Conservation (phyloP, 306 rosid species). For the Citrullus colocynthis region DNA sequence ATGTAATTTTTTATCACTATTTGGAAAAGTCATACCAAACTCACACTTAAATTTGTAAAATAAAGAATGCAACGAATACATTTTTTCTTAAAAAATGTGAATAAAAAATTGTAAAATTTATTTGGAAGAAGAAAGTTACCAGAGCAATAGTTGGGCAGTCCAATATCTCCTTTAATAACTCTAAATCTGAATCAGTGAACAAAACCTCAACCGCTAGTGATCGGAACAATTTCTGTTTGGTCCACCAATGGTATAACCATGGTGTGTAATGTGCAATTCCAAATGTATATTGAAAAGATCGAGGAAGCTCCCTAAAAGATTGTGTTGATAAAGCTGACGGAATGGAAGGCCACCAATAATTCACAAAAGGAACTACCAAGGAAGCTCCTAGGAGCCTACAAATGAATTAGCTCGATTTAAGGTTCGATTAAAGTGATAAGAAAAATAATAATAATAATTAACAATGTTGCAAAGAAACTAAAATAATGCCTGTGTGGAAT, state of each 20-base stretch:
- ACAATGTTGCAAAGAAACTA: no score
- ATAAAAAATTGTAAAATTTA: no score
- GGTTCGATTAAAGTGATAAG: no score
- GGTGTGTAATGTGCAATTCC: conserved; percentile 53
- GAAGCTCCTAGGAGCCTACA: no score
- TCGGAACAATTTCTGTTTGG: conserved; percentile 64
- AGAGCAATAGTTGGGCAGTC: not conserved
- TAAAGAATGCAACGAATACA: no score
- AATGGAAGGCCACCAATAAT: conserved; percentile 56
- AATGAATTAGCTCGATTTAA: conserved; percentile 24
- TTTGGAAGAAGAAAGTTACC: no score
- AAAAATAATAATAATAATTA: no score
- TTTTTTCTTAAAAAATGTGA: no score
- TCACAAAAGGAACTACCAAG: conserved; percentile 32
- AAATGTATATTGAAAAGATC: conserved; percentile 27
- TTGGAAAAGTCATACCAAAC: no score
- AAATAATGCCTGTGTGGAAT: not conserved
- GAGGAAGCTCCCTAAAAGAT: conserved; percentile 20
- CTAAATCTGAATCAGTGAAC: conserved; percentile 28
- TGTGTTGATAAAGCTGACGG: conserved; percentile 28
- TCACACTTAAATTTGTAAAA: no score
- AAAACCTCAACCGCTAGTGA: conserved; percentile 13
- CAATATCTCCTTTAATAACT: conserved; percentile 9
- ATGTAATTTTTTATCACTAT: no score
- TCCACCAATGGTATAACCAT: conserved; percentile 69